phyloP scores from a whole-genome alignment of 805 yeast species.

The Candida khao-thaluensis region DNA sequence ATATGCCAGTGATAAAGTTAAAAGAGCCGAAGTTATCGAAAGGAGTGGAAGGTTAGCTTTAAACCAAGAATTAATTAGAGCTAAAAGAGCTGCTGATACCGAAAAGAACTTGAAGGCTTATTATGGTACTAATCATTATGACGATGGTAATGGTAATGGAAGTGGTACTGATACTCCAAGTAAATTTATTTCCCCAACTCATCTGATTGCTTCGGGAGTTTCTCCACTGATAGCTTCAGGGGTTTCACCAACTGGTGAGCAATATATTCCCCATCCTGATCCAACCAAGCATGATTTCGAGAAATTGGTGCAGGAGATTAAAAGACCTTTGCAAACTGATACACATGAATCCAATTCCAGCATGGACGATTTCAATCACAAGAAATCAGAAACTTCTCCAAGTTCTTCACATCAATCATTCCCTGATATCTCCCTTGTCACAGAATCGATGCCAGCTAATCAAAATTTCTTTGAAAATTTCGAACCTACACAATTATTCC shows the following conservation, averaged over 20 bases:
- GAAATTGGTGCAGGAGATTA: conserved; percentile 33
- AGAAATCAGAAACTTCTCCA: conserved; percentile 31
- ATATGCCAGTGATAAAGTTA: conserved; percentile 41
- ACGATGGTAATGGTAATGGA: conserved; percentile 4
- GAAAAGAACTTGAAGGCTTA: conserved; percentile 20
- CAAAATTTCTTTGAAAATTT: conserved; percentile 48
- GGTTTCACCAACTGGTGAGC: conserved; percentile 26
- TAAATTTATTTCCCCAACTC: conserved; percentile 16
- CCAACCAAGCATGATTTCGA: conserved; percentile 26
- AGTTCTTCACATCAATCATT: conserved; percentile 39
- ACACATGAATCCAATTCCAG: conserved; percentile 1
- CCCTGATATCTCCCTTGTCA: conserved; percentile 55
- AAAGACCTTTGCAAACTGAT: conserved; percentile 15
- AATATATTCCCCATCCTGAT: conserved; percentile 13
- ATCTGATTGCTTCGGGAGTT: conserved; percentile 23
- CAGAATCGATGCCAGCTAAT: conserved; percentile 49
- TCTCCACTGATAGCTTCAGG: conserved; percentile 29
- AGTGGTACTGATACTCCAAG: conserved; percentile 9
- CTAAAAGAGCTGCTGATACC: conserved; percentile 23
- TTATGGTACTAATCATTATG: conserved; percentile 14
- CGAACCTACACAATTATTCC: conserved; percentile 58
- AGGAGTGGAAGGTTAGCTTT: conserved; percentile 39
- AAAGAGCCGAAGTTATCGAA: conserved; percentile 41
- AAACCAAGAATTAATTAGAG: conserved; percentile 32
- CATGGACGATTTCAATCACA: background rate